Percentiles rank a stretch among this genome's conserved stretches.
Evolutionary conservation across 139 green algal genomes (phyloP).

Genomic region (Chlorella ohadii): DNA sequence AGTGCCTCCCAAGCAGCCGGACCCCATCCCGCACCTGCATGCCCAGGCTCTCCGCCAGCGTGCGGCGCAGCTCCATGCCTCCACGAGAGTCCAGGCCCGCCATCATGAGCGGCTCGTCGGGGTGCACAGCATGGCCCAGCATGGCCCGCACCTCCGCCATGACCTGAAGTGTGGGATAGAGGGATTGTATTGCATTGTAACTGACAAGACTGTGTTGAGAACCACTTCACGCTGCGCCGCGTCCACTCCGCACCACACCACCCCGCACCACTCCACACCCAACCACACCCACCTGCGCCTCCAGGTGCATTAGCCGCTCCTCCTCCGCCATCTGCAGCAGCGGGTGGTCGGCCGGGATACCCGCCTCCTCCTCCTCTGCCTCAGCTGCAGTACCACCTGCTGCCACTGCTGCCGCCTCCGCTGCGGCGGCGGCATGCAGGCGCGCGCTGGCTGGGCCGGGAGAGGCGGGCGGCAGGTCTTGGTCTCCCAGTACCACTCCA

Average conservation of each 20-base stretch:
- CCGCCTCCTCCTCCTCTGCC: conserved; percentile 17
- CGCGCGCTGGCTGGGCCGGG: conserved; percentile 8
- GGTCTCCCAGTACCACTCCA: conserved; percentile 39
- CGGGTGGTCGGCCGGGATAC: conserved; percentile 43
- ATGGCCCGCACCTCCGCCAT: conserved; percentile 74
- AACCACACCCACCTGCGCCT: conserved; percentile 50
- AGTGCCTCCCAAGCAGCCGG: too few species aligned
- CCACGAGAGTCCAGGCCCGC: conserved; percentile 77
- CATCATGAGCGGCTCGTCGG: conserved; percentile 68
- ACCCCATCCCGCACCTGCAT: conserved; percentile 61
- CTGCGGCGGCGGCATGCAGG: background rate
- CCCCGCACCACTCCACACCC: background rate
- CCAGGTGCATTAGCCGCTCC: conserved; percentile 70
- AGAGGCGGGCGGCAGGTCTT: conserved; percentile 37
- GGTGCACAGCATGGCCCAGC: conserved; percentile 68
- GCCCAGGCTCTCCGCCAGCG: conserved; percentile 74
- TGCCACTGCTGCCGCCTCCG: conserved; percentile 7
- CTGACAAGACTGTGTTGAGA: too few species aligned
- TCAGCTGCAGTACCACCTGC: conserved; percentile 13
- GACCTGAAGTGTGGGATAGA: too few species aligned
- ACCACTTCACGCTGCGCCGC: too few species aligned
- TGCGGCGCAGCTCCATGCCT: conserved; percentile 84
- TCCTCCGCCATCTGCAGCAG: conserved; percentile 69
- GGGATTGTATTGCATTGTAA: too few species aligned
- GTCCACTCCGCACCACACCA: too few species aligned